phyloP scores from a whole-genome alignment of 495 filamentous ascomycete genomes.

The Filosporella fistucella region DNA sequence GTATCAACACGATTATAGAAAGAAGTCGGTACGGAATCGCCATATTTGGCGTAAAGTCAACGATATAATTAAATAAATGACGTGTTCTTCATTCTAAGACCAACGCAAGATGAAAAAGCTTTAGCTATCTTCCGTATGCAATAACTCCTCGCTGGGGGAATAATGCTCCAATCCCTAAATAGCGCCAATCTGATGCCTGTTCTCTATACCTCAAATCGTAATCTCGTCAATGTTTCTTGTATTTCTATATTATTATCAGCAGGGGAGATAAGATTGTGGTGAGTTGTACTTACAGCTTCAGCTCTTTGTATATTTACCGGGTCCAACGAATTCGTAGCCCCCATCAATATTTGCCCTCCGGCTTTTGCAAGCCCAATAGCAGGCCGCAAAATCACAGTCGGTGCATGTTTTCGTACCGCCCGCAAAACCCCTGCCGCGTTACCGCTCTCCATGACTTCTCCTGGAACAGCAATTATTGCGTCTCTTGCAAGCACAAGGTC shows the following conservation, averaged over 20 bases:
- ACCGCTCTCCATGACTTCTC: conserved; percentile 81
- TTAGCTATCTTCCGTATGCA: too few relatives aligned
- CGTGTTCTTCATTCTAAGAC: too few relatives aligned
- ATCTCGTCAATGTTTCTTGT: too few relatives aligned
- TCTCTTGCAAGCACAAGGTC: conserved; percentile 81
- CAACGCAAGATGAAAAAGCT: too few relatives aligned
- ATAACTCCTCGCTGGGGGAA: too few relatives aligned
- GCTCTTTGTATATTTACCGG: conserved; percentile 74
- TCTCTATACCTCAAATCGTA: too few relatives aligned
- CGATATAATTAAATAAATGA: too few relatives aligned
- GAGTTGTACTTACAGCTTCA: conserved; percentile 84
- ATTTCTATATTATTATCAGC: not conserved
- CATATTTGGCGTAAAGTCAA: too few relatives aligned
- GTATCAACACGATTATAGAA: too few relatives aligned
- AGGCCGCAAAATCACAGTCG: conserved; percentile 85
- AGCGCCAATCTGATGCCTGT: too few relatives aligned
- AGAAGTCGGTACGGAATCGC: too few relatives aligned
- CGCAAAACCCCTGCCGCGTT: conserved; percentile 77
- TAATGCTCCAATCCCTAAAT: too few relatives aligned
- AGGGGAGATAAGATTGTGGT: not conserved
- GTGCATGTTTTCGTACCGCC: conserved; percentile 76
- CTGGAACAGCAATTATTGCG: conserved; percentile 91
- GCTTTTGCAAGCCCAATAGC: conserved; percentile 82
- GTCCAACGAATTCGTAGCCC: conserved; percentile 91
- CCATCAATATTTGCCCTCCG: conserved; percentile 82